These are phyloP conservation scores for Ustilago bromivora DNA, from an alignment of 1,284 basidiomycete species.

Conservation along the genomic window DNA sequence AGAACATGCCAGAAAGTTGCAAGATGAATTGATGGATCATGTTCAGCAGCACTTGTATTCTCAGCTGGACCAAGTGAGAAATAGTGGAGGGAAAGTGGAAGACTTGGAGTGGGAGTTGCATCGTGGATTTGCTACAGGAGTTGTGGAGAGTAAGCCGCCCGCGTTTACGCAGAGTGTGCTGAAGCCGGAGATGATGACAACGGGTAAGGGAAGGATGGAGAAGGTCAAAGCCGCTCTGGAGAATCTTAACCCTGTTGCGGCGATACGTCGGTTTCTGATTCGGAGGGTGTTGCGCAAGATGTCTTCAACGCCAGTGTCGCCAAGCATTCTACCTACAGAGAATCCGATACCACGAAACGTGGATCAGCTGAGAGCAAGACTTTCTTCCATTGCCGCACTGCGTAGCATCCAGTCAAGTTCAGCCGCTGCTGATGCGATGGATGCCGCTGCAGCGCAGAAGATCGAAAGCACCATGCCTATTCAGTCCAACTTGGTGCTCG, in stretches of 20 bases:
- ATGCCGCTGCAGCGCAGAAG: conserved; percentile 4
- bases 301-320: neutral
- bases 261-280: conserved; percentile 12
- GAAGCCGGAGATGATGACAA: neutral
- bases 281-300: conserved; percentile 15
- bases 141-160: conserved; percentile 6
- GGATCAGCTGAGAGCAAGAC: neutral
- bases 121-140: conserved; percentile 13
- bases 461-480: conserved; percentile 16
- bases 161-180: conserved; percentile 2
- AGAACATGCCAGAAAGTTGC: conserved; percentile 9
- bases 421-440: conserved; percentile 1
- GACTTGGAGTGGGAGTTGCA: conserved; percentile 19
- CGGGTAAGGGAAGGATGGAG: neutral
- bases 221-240: neutral
- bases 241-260: conserved; percentile 7
- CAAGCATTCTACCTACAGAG: neutral
- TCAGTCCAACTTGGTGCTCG: conserved; percentile 5
- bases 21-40: conserved; percentile 14
- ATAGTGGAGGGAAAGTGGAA: neutral
- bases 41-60: conserved; percentile 9
- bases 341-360: conserved; percentile 2
- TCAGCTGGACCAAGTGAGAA: conserved; percentile 3
- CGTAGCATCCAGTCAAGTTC: neutral
- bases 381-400: conserved; percentile 16